Evolutionary conservation across 1,284 basidiomycete species (phyloP).

Genomic region (Ustilago vetiveriae): DNA sequence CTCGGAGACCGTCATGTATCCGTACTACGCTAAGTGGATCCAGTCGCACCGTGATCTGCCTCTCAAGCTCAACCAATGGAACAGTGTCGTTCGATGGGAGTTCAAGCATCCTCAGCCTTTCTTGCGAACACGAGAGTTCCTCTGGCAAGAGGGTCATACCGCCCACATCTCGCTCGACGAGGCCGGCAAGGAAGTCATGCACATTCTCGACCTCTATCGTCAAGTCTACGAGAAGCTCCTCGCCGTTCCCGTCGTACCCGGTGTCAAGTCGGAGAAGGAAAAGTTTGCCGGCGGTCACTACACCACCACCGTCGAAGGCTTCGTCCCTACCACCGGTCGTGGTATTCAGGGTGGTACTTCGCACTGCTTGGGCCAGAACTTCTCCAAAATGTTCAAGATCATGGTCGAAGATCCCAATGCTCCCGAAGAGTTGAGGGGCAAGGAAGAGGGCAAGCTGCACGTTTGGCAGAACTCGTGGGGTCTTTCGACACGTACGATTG

Average conservation of each 20-base stretch:
- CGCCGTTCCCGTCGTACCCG: conserved; percentile 94
- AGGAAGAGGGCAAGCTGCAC: conserved; percentile 73
- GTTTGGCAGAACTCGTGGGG: conserved; percentile 99
- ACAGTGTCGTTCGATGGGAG: conserved; percentile 98
- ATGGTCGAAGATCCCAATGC: conserved; percentile 80
- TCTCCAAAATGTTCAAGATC: conserved; percentile 99
- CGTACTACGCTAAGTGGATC: conserved; percentile 97
- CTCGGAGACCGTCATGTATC: conserved; percentile 98
- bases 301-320: conserved; percentile 98
- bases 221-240: conserved; percentile 97
- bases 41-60: conserved; percentile 96
- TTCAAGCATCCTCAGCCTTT: conserved; percentile 99
- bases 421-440: conserved; percentile 60
- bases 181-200: conserved; percentile 87
- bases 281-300: conserved; percentile 98
- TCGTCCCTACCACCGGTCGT: conserved; percentile 94
- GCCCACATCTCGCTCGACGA: conserved; percentile 88
- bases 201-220: conserved; percentile 95
- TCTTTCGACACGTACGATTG: conserved; percentile 92
- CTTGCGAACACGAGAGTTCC: conserved; percentile 97
- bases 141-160: conserved; percentile 99
- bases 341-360: conserved; percentile 98
- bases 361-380: conserved; percentile 98
- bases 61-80: conserved; percentile 98
- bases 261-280: conserved; percentile 98